These are phyloP conservation scores for Cyphellophora europaea DNA, from an alignment of 2,329 filamentous ascomycete species.

Conservation along the genomic window DNA sequence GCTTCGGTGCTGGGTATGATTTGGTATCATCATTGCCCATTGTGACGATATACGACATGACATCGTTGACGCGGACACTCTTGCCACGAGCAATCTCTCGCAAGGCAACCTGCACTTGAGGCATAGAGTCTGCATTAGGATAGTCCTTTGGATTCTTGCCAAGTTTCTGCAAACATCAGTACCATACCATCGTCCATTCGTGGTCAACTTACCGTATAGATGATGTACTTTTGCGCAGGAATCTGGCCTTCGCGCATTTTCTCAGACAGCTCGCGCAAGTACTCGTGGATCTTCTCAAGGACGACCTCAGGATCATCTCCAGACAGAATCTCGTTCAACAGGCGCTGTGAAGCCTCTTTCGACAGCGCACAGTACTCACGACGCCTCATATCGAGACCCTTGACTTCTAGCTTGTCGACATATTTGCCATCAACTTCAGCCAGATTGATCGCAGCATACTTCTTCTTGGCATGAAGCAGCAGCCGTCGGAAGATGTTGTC, in stretches of 20 bases:
- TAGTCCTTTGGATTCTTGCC: constrained; percentile 91
- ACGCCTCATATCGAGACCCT: constrained; percentile 95
- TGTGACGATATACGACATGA: constrained; percentile 93
- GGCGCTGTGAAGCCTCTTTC: constrained; percentile 83
- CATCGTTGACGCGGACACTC: constrained; percentile 81
- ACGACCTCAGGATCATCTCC: constrained; percentile 86
- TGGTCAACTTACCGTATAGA: constrained; percentile 58
- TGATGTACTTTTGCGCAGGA: constrained; percentile 82
- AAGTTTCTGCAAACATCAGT: constrained; percentile 53
- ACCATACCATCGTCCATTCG: neutral
- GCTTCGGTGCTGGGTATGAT: constrained; percentile 62
- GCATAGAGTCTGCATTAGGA: constrained; percentile 89
- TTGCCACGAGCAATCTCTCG: constrained; percentile 82
- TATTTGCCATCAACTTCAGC: constrained; percentile 82
- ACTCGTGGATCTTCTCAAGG: constrained; percentile 84
- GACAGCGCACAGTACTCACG: constrained; percentile 94
- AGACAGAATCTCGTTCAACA: constrained; percentile 90
- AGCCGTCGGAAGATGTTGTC: constrained; percentile 95
- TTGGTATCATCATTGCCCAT: constrained; percentile 52
- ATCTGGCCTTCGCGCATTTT: constrained; percentile 78
- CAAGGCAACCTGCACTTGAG: constrained; percentile 89
- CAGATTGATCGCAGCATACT: constrained; percentile 95
- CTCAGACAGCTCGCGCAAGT: constrained; percentile 70
- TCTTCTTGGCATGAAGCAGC: constrained; percentile 94
- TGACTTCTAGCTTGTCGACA: constrained; percentile 91